These are phyloP conservation scores for Ascochyta lentis DNA, from an alignment of 2,329 filamentous ascomycete species.

Conservation along the genomic window DNA sequence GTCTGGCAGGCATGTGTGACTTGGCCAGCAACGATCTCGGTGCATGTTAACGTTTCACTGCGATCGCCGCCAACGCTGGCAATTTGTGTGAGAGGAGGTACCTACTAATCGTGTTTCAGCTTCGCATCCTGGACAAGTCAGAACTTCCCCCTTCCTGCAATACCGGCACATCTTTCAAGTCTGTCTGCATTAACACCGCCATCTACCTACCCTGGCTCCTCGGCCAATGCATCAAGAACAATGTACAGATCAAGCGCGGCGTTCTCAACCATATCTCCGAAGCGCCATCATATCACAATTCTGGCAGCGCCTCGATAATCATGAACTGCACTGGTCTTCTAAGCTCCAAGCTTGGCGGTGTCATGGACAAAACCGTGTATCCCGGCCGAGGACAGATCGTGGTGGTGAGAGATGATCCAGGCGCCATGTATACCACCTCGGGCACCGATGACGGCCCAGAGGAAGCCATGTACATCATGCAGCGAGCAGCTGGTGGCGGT, in stretches of 20 bases:
- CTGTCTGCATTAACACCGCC: constrained; percentile 89
- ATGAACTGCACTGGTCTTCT: constrained; percentile 87
- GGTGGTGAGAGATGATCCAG: constrained; percentile 78
- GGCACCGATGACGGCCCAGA: constrained; percentile 76
- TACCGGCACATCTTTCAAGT: constrained; percentile 77
- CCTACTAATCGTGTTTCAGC: constrained; percentile 51
- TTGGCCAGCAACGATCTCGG: background rate
- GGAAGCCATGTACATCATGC: constrained; percentile 83
- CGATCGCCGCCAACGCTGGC: too few relatives aligned
- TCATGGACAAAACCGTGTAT: constrained; percentile 74
- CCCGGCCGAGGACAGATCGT: constrained; percentile 86
- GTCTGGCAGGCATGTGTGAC: too few relatives aligned
- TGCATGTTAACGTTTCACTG: too few relatives aligned
- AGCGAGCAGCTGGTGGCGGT: constrained; percentile 75
- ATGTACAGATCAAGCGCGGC: constrained; percentile 63
- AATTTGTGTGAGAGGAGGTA: background rate
- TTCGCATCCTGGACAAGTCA: constrained; percentile 63
- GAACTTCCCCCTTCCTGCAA: constrained; percentile 69
- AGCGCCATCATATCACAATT: constrained; percentile 66
- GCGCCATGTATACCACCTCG: constrained; percentile 72
- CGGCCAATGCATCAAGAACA: constrained; percentile 77
- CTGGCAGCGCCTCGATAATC: constrained; percentile 68
- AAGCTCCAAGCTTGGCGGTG: constrained; percentile 78
- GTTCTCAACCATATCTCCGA: constrained; percentile 72
- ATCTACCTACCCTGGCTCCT: constrained; percentile 87